A percentile compares a stretch with the other conserved stretches of the same genome.
phyloP scores from a whole-genome alignment of 2,329 filamentous ascomycete genomes.

The Penicillium sp. region DNA sequence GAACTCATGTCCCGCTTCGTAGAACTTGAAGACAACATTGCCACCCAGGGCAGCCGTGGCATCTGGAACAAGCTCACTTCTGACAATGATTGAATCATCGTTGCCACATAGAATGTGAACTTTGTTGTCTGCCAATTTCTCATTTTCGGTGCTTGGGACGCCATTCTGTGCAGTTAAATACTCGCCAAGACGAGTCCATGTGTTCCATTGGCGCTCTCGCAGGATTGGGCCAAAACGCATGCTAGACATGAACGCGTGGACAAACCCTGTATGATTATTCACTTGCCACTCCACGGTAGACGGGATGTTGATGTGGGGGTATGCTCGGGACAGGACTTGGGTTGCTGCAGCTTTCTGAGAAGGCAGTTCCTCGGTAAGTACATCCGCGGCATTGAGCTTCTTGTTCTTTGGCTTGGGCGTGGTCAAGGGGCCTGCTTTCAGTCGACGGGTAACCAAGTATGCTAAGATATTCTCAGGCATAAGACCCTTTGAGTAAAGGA shows the following conservation, averaged over 20 bases:
- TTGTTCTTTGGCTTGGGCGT: slow-evolving; percentile 27
- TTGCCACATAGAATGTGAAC: slow-evolving; percentile 65
- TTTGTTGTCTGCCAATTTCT: slow-evolving; percentile 43
- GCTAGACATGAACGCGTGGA: slow-evolving; percentile 67
- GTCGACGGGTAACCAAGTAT: slow-evolving; percentile 50
- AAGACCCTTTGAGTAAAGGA: slow-evolving; percentile 61
- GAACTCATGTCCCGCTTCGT: slow-evolving; percentile 68
- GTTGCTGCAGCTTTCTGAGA: slow-evolving; percentile 32
- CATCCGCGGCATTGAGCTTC: slow-evolving; percentile 40
- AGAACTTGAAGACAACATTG: slow-evolving; percentile 55
- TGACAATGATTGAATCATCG: slow-evolving; percentile 65
- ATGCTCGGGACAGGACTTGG: slow-evolving; percentile 51
- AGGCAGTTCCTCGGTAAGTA: slow-evolving; percentile 41
- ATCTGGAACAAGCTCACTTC: slow-evolving; percentile 63
- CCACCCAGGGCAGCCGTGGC: slow-evolving; percentile 55
- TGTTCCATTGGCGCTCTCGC: slow-evolving; percentile 52
- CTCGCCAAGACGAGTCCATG: slow-evolving; percentile 59
- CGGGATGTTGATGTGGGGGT: slow-evolving; percentile 56
- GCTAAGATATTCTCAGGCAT: slow-evolving; percentile 58
- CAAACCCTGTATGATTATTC: slow-evolving; percentile 62
- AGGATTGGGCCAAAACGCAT: slow-evolving; percentile 69
- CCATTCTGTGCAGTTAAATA: slow-evolving; percentile 46
- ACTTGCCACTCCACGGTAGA: slow-evolving; percentile 69
- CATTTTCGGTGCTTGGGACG: slow-evolving; percentile 20
- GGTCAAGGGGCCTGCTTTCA: slow-evolving; percentile 44